Evolutionary conservation across 768 basidiomycete species (phyloP).

Genomic region (Tricholoma flavovirens): DNA sequence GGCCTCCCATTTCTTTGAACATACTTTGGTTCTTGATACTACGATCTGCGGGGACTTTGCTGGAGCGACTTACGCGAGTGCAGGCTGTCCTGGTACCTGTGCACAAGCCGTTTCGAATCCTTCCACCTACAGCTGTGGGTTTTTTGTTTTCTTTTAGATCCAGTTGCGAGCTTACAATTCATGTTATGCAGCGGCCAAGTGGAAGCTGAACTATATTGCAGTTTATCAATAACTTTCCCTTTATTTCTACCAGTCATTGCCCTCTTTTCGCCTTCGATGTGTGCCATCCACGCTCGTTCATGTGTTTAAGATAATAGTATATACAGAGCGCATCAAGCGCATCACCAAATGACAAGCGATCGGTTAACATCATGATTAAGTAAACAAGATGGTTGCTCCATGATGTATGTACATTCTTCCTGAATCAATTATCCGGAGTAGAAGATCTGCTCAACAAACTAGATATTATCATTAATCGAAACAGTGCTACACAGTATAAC

Average conservation of each 20-base stretch:
- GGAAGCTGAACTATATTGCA: conserved; percentile 52
- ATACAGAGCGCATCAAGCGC: not conserved
- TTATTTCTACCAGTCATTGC: not conserved
- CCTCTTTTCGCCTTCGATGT: not conserved
- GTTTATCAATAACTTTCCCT: not conserved
- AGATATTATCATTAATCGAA: not conserved
- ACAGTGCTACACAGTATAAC: not conserved
- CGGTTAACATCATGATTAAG: too few relatives aligned
- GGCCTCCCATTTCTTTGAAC: conserved; percentile 44
- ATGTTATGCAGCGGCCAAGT: conserved; percentile 40
- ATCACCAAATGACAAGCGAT: not conserved
- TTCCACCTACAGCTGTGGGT: conserved; percentile 42
- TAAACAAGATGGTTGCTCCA: too few relatives aligned
- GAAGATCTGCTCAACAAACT: not conserved
- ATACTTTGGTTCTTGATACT: conserved; percentile 42
- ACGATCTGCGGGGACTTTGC: conserved; percentile 46
- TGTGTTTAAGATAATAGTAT: not conserved
- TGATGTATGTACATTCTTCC: too few relatives aligned
- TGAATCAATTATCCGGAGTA: too few relatives aligned
- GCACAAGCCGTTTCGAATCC: conserved; percentile 46
- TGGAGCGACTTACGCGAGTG: conserved; percentile 26
- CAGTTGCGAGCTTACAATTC: not conserved
- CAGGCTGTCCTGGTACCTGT: conserved; percentile 44
- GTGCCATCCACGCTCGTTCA: not conserved
- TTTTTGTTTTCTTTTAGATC: not conserved